Evolutionary conservation across 2,329 filamentous ascomycete species (phyloP).

Genomic region (Colletotrichum spinosum): DNA sequence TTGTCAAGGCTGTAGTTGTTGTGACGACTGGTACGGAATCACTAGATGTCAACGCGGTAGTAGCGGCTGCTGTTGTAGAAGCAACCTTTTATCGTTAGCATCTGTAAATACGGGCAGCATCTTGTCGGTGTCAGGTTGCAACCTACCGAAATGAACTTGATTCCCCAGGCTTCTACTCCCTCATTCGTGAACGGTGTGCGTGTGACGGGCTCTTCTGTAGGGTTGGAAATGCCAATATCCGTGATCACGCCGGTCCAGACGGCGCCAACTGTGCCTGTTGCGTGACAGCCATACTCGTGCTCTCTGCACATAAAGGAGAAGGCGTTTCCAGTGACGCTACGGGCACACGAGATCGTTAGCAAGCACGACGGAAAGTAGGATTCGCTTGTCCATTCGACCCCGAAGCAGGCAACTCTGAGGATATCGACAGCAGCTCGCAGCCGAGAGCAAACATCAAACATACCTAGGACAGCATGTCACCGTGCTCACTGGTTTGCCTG

Average conservation of each 20-base stretch:
- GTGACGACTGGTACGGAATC: too few species aligned
- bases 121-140: background rate
- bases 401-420: too few species aligned
- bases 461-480: conserved; percentile 37
- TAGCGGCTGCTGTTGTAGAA: too few species aligned
- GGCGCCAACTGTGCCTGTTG: conserved; percentile 6
- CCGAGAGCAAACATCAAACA: background rate
- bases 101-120: too few species aligned
- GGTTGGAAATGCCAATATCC: conserved; percentile 9
- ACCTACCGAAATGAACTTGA: conserved; percentile 30
- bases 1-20: too few species aligned
- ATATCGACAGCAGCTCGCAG: background rate
- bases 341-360: background rate
- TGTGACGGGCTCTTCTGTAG: conserved; percentile 19
- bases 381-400: too few species aligned
- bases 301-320: conserved; percentile 33
- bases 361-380: background rate
- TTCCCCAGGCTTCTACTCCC: conserved; percentile 25
- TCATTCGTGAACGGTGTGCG: conserved; percentile 15
- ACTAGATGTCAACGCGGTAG: too few species aligned
- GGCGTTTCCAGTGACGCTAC: conserved; percentile 21
- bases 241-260: conserved; percentile 28
- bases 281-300: conserved; percentile 29
- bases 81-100: too few species aligned
- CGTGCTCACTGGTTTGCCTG: conserved; percentile 17